phyloP scores from a whole-genome alignment of 2,329 filamentous ascomycete genomes.

The Cucurbitaria berberidis region DNA sequence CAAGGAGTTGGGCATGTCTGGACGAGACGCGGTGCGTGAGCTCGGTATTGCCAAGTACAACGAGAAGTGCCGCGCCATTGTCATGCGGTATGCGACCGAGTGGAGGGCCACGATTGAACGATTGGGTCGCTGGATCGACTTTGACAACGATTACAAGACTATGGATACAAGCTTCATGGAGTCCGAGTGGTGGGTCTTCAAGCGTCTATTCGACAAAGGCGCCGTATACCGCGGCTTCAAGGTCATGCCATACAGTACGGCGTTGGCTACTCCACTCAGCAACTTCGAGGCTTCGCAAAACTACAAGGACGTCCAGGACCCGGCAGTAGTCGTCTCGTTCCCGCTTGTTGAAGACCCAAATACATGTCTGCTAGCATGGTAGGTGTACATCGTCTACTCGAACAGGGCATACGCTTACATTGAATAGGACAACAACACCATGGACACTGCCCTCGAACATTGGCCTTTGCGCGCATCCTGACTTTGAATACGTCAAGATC shows the following conservation, averaged over 20 bases:
- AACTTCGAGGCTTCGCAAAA: constrained; percentile 96
- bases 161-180: constrained; percentile 98
- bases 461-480: constrained; percentile 77
- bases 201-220: constrained; percentile 87
- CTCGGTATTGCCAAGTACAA: constrained; percentile 91
- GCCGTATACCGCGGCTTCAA: constrained; percentile 88
- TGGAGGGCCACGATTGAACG: constrained; percentile 89
- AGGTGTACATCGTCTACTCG: constrained; percentile 1
- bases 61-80: constrained; percentile 86
- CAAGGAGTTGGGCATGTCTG: constrained; percentile 90
- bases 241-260: constrained; percentile 95
- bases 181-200: constrained; percentile 95
- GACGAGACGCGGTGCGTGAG: constrained; percentile 83
- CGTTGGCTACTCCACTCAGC: constrained; percentile 84
- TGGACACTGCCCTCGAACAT: constrained; percentile 85
- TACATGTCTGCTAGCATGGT: constrained; percentile 79
- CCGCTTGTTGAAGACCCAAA: constrained; percentile 79
- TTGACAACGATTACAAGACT: constrained; percentile 97
- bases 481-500: constrained; percentile 88
- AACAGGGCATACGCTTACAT: constrained; percentile 10
- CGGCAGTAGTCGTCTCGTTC: constrained; percentile 86
- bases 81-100: constrained; percentile 86
- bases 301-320: constrained; percentile 91
- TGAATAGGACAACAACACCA: constrained; percentile 73
- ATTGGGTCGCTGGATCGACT: constrained; percentile 94